Conservation (phyloP, 2,329 filamentous ascomycete species). For the Aspergillus pseudonomiae region DNA sequence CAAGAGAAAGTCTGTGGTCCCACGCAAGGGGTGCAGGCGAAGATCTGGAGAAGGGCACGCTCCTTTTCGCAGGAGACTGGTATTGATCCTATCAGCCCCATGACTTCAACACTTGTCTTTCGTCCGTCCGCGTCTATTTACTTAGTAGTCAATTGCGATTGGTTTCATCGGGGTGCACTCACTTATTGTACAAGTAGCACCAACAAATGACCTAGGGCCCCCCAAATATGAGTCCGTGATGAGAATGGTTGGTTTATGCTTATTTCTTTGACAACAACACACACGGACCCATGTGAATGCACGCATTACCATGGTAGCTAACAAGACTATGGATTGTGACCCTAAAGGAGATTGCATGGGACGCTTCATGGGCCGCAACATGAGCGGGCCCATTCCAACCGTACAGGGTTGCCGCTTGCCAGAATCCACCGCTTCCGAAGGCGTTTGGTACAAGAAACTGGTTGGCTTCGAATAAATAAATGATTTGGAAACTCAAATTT, state of each 20-base stretch:
- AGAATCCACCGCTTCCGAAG: slow-evolving; percentile 6
- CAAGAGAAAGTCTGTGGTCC: not conserved
- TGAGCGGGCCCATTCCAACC: not conserved
- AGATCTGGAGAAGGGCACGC: not conserved
- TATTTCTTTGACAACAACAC: not conserved
- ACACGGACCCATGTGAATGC: not conserved
- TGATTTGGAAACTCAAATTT: not conserved
- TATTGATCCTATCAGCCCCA: not conserved
- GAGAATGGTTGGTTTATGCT: not conserved
- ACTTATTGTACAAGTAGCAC: not conserved
- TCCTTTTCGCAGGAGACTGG: not conserved
- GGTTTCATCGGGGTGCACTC: not conserved
- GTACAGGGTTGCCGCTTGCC: not conserved
- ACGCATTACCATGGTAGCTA: not conserved
- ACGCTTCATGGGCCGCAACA: not conserved
- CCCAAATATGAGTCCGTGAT: not conserved
- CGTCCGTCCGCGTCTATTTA: not conserved
- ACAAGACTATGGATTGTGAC: not conserved
- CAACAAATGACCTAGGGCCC: not conserved
- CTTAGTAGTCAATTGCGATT: not conserved
- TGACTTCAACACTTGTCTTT: not conserved
- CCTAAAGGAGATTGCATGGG: not conserved
- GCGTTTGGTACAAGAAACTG: not conserved
- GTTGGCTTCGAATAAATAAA: not conserved
- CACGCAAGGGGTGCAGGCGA: not conserved